Conservation (phyloP, 352 stramenopile species). For the Phytophthora capsici region DNA sequence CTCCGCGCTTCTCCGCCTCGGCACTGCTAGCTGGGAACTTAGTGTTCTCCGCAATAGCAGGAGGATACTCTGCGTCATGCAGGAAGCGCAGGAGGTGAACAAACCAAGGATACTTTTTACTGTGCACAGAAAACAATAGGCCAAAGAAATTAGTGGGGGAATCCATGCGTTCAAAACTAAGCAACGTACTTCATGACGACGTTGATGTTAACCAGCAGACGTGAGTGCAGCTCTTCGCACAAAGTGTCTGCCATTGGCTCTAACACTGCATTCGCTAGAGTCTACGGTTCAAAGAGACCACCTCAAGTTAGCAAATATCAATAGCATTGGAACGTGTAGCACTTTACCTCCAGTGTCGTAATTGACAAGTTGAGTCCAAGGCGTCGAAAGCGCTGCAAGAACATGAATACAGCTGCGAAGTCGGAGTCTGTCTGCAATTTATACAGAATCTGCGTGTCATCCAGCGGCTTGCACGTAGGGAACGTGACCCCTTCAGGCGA, state of each 20-base stretch:
- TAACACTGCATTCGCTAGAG: slow-evolving; percentile 45
- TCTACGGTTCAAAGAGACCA: slow-evolving; percentile 19
- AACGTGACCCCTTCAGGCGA: slow-evolving; percentile 33
- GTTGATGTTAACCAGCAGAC: slow-evolving; percentile 57
- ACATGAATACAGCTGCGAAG: slow-evolving; percentile 68
- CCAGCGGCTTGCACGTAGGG: slow-evolving; percentile 43
- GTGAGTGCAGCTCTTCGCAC: slow-evolving; percentile 53
- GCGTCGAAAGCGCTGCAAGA: slow-evolving; percentile 69
- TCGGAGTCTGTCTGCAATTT: slow-evolving; percentile 52
- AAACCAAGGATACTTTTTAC: slow-evolving; percentile 56
- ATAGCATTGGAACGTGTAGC: background rate
- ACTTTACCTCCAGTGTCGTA: slow-evolving; percentile 54
- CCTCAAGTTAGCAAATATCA: background rate
- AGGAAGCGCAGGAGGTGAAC: slow-evolving; percentile 58
- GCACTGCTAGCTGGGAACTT: slow-evolving; percentile 26
- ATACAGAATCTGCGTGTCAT: slow-evolving; percentile 37
- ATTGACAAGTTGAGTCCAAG: slow-evolving; percentile 62
- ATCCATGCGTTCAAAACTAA: background rate
- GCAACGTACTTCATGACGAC: slow-evolving; percentile 52
- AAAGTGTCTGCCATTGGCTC: slow-evolving; percentile 40
- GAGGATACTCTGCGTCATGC: slow-evolving; percentile 36
- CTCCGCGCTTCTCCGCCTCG: slow-evolving; percentile 28
- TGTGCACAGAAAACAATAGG: background rate
- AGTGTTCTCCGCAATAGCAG: slow-evolving; percentile 20
- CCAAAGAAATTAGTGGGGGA: background rate